These are phyloP conservation scores for Mucuna pruriens DNA, from an alignment of 306 rosid species.

Conservation along the genomic window DNA sequence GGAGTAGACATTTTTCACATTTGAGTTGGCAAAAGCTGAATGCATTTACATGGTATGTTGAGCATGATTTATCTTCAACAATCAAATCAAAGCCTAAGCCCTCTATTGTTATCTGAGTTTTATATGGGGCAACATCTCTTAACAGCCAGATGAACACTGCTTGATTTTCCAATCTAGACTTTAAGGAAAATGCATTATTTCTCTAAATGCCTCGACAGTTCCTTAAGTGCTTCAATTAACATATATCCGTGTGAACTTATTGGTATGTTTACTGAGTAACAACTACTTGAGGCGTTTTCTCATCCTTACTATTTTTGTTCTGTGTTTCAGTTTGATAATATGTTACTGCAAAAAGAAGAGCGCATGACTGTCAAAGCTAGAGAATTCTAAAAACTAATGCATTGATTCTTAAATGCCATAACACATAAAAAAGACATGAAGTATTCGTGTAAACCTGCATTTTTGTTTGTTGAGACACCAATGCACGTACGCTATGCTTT, in stretches of 20 bases:
- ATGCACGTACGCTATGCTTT: neutral
- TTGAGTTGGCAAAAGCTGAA: too few species aligned
- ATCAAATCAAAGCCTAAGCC: too few species aligned
- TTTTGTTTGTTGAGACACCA: neutral
- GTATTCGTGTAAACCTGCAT: neutral
- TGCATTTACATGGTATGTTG: neutral
- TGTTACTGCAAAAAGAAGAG: neutral
- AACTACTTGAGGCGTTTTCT: conserved; percentile 19
- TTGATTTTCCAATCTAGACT: too few species aligned
- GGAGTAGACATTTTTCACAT: neutral
- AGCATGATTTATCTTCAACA: too few species aligned
- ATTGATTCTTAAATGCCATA: neutral
- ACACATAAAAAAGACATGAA: neutral
- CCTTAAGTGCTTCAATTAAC: too few species aligned
- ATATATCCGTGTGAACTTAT: too few species aligned
- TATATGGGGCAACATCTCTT: too few species aligned
- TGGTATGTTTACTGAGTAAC: conserved; percentile 1
- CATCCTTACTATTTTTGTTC: neutral
- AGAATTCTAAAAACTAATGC: neutral
- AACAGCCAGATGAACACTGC: too few species aligned
- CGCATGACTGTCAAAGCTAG: neutral
- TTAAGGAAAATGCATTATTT: too few species aligned
- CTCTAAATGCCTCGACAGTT: too few species aligned
- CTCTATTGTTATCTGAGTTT: too few species aligned
- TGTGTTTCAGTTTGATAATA: neutral